Evolutionary conservation across 73 alveolate species (phyloP).

Genomic region (Durusdinium trenchii): DNA sequence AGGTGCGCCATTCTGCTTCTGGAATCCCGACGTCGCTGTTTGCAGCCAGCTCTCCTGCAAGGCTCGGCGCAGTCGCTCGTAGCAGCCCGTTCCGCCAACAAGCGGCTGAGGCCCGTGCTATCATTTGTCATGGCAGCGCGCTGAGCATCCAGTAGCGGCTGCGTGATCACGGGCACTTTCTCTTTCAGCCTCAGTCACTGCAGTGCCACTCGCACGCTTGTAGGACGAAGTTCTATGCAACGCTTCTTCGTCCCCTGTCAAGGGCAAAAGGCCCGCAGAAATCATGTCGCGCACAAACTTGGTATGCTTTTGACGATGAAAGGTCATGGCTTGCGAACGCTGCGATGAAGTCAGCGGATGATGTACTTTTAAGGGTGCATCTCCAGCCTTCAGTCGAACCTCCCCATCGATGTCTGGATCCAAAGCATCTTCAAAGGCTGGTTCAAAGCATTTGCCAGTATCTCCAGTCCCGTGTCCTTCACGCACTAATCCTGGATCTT

Average conservation of each 20-base stretch:
- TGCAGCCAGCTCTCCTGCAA: neutral
- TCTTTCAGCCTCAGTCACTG: neutral
- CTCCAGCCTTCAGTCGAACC: no score
- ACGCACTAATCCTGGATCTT: neutral
- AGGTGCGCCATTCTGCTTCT: neutral
- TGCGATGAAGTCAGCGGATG: constrained; percentile 9
- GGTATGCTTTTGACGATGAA: no score
- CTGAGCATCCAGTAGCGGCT: constrained; percentile 34
- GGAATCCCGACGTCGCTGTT: neutral
- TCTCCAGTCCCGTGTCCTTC: neutral
- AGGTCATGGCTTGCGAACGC: no score
- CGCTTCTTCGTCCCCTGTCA: neutral
- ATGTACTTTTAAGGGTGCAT: neutral
- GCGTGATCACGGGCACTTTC: neutral
- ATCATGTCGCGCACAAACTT: neutral
- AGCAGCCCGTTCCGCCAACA: neutral
- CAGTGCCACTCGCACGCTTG: constrained; percentile 11
- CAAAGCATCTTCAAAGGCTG: neutral
- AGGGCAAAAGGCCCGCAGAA: no score
- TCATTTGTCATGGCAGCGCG: no score
- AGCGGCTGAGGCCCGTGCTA: neutral
- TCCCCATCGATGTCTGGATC: neutral
- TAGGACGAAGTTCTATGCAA: neutral
- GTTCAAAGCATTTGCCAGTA: no score
- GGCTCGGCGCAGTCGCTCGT: neutral